Percentiles rank a stretch among this genome's conserved stretches.
Conservation (phyloP, 2,329 filamentous ascomycete genomes). For the Fusarium tupiense region DNA sequence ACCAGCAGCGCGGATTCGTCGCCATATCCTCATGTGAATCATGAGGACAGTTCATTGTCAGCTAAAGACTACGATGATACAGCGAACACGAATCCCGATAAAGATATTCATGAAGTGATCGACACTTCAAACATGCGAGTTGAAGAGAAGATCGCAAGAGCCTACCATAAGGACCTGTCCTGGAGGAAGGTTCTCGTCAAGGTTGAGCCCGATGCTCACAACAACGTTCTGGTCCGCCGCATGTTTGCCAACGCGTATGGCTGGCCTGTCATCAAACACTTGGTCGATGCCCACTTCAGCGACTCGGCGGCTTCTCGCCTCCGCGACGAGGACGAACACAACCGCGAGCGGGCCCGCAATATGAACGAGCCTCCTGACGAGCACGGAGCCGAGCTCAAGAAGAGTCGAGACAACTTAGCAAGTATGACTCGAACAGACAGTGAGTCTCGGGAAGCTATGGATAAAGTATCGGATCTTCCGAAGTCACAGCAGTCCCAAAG, state of each 20-base stretch:
- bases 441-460: constrained; percentile 51
- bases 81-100: constrained; percentile 57
- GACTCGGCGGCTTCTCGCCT: constrained; percentile 71
- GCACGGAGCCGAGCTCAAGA: constrained; percentile 73
- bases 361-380: constrained; percentile 64
- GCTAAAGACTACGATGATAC: constrained; percentile 64
- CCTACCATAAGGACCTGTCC: constrained; percentile 89
- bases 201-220: constrained; percentile 95
- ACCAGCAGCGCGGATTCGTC: constrained; percentile 47
- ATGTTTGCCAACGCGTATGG: constrained; percentile 98
- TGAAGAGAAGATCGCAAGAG: constrained; percentile 96
- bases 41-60: constrained; percentile 57
- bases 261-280: constrained; percentile 95
- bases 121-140: constrained; percentile 82
- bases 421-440: constrained; percentile 39
- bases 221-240: constrained; percentile 95
- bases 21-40: constrained; percentile 48
- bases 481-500: constrained; percentile 30
- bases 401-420: constrained; percentile 33
- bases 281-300: constrained; percentile 94
- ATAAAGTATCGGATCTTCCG: constrained; percentile 59
- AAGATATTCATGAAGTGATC: constrained; percentile 51
- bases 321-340: constrained; percentile 73
- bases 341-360: constrained; percentile 74
- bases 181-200: constrained; percentile 98